Percentiles rank a stretch among this genome's conserved stretches.
Evolutionary conservation across 2,329 filamentous ascomycete species (phyloP).

Genomic region (Tolypocladium sp.): DNA sequence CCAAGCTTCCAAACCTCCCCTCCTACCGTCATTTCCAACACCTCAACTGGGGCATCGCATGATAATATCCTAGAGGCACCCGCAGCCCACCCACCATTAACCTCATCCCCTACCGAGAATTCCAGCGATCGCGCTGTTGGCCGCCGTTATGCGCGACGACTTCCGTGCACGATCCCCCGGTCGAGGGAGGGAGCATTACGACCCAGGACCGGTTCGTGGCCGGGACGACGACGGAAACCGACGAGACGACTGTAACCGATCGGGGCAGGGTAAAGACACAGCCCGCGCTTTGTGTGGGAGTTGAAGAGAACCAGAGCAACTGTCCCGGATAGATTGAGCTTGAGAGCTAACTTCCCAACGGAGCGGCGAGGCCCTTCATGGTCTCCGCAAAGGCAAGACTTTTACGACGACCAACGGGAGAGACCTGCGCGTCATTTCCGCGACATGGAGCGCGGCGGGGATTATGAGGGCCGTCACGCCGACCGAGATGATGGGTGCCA

Average conservation of each 20-base stretch:
- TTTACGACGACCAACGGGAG: constrained; percentile 23
- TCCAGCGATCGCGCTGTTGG: constrained; percentile 9
- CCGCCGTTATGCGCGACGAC: constrained; percentile 34
- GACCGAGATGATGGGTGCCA: constrained; percentile 17
- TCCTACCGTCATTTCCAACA: background rate
- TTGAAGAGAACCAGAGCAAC: constrained; percentile 5
- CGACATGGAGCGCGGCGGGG: constrained; percentile 14
- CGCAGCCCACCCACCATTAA: background rate
- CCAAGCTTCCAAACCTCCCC: background rate
- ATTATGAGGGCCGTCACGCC: constrained; percentile 13
- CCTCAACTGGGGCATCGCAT: background rate
- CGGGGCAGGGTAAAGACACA: constrained; percentile 41
- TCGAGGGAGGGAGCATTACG: constrained; percentile 12
- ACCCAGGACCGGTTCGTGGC: constrained; percentile 6
- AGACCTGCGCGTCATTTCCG: constrained; percentile 14
- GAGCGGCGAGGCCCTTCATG: constrained; percentile 33
- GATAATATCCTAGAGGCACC: background rate
- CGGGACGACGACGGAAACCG: constrained; percentile 16
- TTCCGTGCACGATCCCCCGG: constrained; percentile 21
- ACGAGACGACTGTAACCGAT: constrained; percentile 33
- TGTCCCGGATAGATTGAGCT: constrained; percentile 20
- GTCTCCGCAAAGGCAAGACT: constrained; percentile 31
- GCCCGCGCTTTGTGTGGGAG: constrained; percentile 20
- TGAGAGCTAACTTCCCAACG: constrained; percentile 35
- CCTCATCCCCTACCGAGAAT: background rate